Base-by-base conservation (phyloP, 177 flowering plant species). In the Vitis hybrid region DNA sequence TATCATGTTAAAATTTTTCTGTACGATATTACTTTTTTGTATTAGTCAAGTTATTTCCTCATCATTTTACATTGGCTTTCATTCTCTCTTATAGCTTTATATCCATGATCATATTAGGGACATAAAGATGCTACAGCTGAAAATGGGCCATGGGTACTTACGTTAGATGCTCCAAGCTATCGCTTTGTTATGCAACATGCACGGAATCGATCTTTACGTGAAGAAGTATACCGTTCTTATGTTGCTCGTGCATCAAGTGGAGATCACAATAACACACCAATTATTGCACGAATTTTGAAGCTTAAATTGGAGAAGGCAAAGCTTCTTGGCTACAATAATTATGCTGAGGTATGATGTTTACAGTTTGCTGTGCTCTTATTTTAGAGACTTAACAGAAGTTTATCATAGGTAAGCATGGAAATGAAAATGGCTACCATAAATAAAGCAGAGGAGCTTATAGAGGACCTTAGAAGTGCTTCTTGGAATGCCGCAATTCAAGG, bases 391-490 rank as follows among this genome's bases (percentile, higher is more conserved):
- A 40, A 68, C 56, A 64, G 62, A 67, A 15, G 32, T 55, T 52
- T 48, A 19, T 61, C 70, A 68, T 59, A 94, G 99, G 95, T 96
- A 64, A 96, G 99, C 88, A 93, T 96, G 99, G 97, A 97, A 62
- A 83, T 80, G 70, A 94, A 96, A 85, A 93, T 96, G 99, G 98
- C 97, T n/a, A 93, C 94, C 34, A 90, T 96, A 78, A 83, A 83
- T 26, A 96, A 84, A 80, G 98, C 97, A 21, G 83, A 83, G 79
- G 97, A 93, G 65, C 97, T 93, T n/a, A 82, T 93, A 50, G 97
- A 91, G 79, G 91, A 88, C 81, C 89, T 93, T 71, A 87, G 89
- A 1, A 85, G 78, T 73, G 97, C 97, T 73, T 91, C 98, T 60
- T 95, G 99, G 99, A 61, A 83, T 80, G 73, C 93, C 77, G 98